phyloP scores from a whole-genome alignment of 1,139 yeast species.

The Diutina rugosa region DNA sequence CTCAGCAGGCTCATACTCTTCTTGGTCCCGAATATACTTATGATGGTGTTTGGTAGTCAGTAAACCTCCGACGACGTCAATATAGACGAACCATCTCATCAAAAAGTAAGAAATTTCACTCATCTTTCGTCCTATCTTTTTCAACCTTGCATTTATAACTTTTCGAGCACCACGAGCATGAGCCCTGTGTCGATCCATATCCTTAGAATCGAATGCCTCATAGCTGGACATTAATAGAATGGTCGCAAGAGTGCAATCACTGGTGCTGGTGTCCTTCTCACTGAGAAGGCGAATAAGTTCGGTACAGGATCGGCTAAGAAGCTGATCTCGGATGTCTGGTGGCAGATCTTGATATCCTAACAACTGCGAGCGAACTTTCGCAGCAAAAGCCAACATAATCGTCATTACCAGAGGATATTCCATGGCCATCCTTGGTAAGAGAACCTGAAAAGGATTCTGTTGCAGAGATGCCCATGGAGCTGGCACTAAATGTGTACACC shows the following conservation, averaged over 20 bases:
- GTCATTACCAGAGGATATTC: constrained; percentile 45
- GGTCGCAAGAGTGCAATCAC: constrained; percentile 57
- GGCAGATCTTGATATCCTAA: constrained; percentile 14
- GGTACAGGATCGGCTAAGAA: constrained; percentile 42
- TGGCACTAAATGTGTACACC: constrained; percentile 54
- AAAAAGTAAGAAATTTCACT: constrained; percentile 45
- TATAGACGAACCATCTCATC: constrained; percentile 60
- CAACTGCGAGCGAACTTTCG: constrained; percentile 31
- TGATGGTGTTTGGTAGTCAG: constrained; percentile 22
- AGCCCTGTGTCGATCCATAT: constrained; percentile 44
- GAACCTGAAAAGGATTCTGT: constrained; percentile 54
- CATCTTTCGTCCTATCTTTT: constrained; percentile 14
- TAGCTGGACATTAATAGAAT: constrained; percentile 51
- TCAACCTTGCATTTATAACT: constrained; percentile 42
- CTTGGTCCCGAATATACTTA: constrained; percentile 12
- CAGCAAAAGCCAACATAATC: constrained; percentile 55
- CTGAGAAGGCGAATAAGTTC: constrained; percentile 41
- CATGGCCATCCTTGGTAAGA: constrained; percentile 63
- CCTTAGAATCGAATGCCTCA: constrained; percentile 39
- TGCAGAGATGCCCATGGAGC: constrained; percentile 45
- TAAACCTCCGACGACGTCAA: constrained; percentile 56
- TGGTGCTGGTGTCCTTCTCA: constrained; percentile 39
- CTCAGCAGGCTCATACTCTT: constrained; percentile 4
- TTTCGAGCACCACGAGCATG: constrained; percentile 62
- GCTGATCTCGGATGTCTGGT: constrained; percentile 31